Percentiles rank a stretch among this genome's conserved stretches.
These are phyloP conservation scores for Haplosporangium sp. DNA, from an alignment of 371 early-diverging fungal species.

Conservation along the genomic window DNA sequence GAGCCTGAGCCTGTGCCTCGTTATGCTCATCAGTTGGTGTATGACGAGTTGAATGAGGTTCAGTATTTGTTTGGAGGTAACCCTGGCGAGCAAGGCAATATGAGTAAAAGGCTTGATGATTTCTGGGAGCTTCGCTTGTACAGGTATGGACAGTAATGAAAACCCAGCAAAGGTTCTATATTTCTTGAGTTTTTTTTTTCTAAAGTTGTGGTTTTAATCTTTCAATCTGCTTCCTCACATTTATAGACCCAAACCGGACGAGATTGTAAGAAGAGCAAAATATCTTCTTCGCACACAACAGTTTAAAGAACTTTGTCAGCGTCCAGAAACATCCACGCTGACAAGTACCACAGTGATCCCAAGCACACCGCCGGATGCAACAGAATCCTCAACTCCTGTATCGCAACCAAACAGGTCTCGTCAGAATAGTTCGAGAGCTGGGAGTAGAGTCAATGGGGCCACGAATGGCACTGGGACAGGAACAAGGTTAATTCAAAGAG, in stretches of 20 bases:
- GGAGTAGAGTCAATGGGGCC: background rate
- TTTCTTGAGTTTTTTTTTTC: too few species aligned
- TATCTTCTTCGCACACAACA: conserved; percentile 78
- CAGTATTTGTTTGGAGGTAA: conserved; percentile 94
- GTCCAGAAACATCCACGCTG: conserved; percentile 35
- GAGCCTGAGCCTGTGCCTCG: conserved; percentile 81
- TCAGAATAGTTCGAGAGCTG: background rate
- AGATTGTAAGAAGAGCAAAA: conserved; percentile 69
- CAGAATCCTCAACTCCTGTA: background rate
- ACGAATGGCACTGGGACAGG: background rate
- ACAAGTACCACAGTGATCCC: conserved; percentile 38
- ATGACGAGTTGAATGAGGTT: conserved; percentile 67
- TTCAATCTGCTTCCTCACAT: background rate
- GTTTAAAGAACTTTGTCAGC: conserved; percentile 73
- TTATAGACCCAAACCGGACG: conserved; percentile 68
- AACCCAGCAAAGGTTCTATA: too few species aligned
- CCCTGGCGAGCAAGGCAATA: conserved; percentile 72
- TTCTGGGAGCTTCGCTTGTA: conserved; percentile 84
- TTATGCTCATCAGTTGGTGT: conserved; percentile 90
- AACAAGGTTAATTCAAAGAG: conserved; percentile 20
- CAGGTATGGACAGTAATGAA: conserved; percentile 59
- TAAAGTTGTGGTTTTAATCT: background rate
- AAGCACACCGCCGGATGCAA: background rate
- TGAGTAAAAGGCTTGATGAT: conserved; percentile 79
- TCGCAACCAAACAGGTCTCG: background rate